phyloP scores from a whole-genome alignment of 192 early-diverging fungal genomes.

The Mortierella claussenii region DNA sequence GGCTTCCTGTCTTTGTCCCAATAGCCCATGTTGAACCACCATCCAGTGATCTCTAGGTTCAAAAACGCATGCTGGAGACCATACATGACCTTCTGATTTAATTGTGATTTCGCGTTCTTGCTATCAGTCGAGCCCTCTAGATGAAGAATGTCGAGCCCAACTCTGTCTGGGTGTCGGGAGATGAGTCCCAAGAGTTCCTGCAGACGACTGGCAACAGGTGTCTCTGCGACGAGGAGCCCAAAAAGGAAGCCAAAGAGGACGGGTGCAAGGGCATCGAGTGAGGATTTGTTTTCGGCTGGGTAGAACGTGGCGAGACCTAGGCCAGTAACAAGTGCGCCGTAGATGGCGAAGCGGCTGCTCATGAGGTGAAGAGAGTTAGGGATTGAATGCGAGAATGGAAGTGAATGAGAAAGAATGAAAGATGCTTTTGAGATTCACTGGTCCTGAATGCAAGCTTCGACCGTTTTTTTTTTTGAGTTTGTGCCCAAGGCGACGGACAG shows the following conservation, averaged over 20 bases:
- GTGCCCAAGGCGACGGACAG: no score
- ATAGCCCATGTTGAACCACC: slow-evolving; percentile 63
- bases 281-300: not conserved
- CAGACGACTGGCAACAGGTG: slow-evolving; percentile 28
- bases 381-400: no score
- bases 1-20: slow-evolving; percentile 38
- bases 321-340: not conserved
- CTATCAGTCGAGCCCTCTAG: not conserved
- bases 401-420: no score
- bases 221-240: slow-evolving; percentile 36
- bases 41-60: slow-evolving; percentile 54
- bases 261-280: not conserved
- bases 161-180: slow-evolving; percentile 36
- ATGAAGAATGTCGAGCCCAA: slow-evolving; percentile 42
- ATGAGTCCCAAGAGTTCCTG: slow-evolving; percentile 31
- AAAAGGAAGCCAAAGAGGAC: slow-evolving; percentile 28
- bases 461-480: no score
- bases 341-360: not conserved
- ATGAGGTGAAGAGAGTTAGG: not conserved
- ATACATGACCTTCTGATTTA: slow-evolving; percentile 52
- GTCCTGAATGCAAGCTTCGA: no score
- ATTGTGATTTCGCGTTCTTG: slow-evolving; percentile 19
- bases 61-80: slow-evolving; percentile 56
- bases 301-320: slow-evolving; percentile 2
- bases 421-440: no score